A percentile compares a stretch with the other conserved stretches of the same genome.
Evolutionary conservation across 768 basidiomycete genomes (phyloP).

Genomic region (Tricholoma matsutake): DNA sequence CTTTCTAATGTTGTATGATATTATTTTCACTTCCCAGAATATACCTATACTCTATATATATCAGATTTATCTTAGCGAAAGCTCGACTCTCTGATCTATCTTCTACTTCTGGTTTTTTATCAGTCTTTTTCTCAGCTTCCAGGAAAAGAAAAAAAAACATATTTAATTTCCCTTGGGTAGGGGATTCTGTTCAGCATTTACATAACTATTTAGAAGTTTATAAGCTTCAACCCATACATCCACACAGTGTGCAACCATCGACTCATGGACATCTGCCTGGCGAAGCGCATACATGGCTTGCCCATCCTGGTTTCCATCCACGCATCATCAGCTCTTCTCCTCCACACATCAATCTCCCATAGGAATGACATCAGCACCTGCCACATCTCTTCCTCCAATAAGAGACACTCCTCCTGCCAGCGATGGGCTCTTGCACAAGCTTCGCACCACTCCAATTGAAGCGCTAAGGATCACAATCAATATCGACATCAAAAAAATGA

Average conservation of each 20-base stretch:
- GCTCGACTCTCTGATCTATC: background rate
- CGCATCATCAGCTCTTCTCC: too few species aligned
- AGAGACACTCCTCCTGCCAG: constrained; percentile 6
- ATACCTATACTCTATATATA: too few species aligned
- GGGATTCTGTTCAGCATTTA: background rate
- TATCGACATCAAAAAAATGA: background rate
- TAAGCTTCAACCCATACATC: background rate
- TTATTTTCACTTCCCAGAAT: too few species aligned
- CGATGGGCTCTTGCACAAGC: constrained; percentile 4
- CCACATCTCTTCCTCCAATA: constrained; percentile 6
- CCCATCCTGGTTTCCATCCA: background rate
- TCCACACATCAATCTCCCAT: constrained; percentile 1
- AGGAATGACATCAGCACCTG: background rate
- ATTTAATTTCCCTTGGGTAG: background rate
- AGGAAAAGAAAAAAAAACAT: background rate
- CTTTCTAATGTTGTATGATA: too few species aligned
- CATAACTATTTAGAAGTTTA: background rate
- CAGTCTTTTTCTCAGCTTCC: too few species aligned
- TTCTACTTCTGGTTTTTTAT: too few species aligned
- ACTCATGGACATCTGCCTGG: background rate
- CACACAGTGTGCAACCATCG: background rate
- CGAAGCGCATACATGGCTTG: background rate
- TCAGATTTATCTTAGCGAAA: too few species aligned
- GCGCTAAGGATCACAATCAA: background rate
- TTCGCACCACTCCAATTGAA: constrained; percentile 7